Percentiles rank a stretch among this genome's conserved stretches.
Conservation (phyloP, 2,329 filamentous ascomycete genomes). For the Aspergillus hiratsukae region DNA sequence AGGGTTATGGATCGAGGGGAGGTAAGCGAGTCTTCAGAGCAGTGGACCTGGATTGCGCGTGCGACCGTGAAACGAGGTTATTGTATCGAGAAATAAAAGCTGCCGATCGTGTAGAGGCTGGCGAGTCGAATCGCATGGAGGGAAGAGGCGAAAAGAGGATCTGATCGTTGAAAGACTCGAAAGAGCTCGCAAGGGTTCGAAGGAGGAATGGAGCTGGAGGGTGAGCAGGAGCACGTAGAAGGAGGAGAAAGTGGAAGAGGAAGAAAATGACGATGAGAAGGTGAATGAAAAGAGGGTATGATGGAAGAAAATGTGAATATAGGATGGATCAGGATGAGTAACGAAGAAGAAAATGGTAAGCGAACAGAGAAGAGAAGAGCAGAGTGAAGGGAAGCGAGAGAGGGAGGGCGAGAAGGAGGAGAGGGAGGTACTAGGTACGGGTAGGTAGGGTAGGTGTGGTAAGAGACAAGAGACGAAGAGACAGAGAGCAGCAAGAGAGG, state of each 20-base stretch:
- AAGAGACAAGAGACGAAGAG: background rate
- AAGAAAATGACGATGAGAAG: background rate
- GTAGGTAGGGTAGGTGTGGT: too few relatives aligned
- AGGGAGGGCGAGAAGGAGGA: slow-evolving; percentile 8
- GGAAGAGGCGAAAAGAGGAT: background rate
- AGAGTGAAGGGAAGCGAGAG: slow-evolving; percentile 8
- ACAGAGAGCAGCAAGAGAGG: slow-evolving; percentile 8
- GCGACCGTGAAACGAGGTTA: slow-evolving; percentile 21
- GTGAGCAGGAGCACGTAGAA: background rate
- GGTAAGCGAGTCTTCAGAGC: background rate
- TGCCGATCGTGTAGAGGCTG: slow-evolving; percentile 15
- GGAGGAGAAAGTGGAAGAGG: slow-evolving; percentile 4
- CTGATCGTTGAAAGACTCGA: background rate
- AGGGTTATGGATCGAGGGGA: background rate
- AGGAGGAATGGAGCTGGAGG: background rate
- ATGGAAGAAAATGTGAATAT: slow-evolving; percentile 2
- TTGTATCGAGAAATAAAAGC: slow-evolving; percentile 17
- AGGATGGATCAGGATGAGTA: slow-evolving; percentile 4
- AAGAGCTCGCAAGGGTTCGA: background rate
- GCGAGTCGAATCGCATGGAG: slow-evolving; percentile 22
- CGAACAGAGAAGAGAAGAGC: slow-evolving; percentile 7
- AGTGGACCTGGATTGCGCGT: slow-evolving; percentile 19
- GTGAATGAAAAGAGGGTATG: background rate
- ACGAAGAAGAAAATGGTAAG: slow-evolving; percentile 8
- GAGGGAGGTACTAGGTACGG: slow-evolving; percentile 2